These are phyloP conservation scores for Mentha longifolia DNA, from an alignment of 257 asterid genomes.

Conservation along the genomic window DNA sequence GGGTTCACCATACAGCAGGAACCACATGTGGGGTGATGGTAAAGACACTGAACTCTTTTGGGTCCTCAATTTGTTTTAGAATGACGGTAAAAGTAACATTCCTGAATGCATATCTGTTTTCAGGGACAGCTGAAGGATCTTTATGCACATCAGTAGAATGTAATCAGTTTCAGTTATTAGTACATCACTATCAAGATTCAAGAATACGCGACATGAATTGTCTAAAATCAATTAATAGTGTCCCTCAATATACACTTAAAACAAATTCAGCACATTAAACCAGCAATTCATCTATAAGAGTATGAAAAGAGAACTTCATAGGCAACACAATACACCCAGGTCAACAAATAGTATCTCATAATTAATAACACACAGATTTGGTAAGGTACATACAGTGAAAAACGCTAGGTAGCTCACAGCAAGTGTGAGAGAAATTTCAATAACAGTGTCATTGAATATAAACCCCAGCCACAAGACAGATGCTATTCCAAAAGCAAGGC, in stretches of 20 bases:
- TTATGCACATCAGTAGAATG: neutral
- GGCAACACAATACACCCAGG: constrained; percentile 18
- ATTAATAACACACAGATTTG: constrained; percentile 29
- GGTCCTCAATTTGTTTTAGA: constrained; percentile 10
- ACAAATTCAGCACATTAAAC: constrained; percentile 6
- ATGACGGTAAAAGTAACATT: constrained; percentile 1
- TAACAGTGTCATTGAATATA: constrained; percentile 97
- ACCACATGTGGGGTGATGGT: neutral
- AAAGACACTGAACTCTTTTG: neutral
- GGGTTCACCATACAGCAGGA: constrained; percentile 8
- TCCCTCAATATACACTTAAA: constrained; percentile 15
- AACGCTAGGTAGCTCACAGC: constrained; percentile 97
- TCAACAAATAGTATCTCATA: constrained; percentile 25
- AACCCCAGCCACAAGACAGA: constrained; percentile 95
- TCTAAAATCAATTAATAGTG: constrained; percentile 8
- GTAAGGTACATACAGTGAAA: constrained; percentile 72
- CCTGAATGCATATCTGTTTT: constrained; percentile 15
- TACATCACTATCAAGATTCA: neutral
- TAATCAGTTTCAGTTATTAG: constrained; percentile 6
- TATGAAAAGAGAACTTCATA: neutral
- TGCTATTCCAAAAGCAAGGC: constrained; percentile 86
- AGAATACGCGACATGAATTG: constrained; percentile 17
- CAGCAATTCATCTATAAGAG: constrained; percentile 4
- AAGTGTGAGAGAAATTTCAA: constrained; percentile 83
- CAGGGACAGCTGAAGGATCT: constrained; percentile 1